Evolutionary conservation across 345 rosid species (phyloP), one percentile per base, ranked within the genome.

Genomic region (Arabidopsis arenosa): DNA sequence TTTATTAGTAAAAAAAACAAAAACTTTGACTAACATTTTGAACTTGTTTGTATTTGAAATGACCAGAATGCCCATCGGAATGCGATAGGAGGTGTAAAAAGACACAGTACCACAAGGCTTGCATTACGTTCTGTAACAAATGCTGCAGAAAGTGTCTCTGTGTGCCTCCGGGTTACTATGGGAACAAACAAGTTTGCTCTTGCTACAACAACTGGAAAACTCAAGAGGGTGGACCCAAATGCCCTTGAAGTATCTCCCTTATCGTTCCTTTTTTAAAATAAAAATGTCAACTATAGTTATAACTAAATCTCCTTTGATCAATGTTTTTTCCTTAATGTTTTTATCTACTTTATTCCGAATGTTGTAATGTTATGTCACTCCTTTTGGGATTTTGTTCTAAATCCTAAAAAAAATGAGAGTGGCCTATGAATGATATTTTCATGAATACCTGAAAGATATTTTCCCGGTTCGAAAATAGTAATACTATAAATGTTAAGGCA

Each of bases 141-240:
- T 91, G 97, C 80, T 91, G 97, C 83, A 76, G 11, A 9, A 82
- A 82, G 63, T 91, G 97, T 80, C 71, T 86, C 39, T 91, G 97
- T 75, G 97, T 91, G 15, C 97, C 97, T 23, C 89, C 92, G 2
- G 97, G 91, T 23, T 84, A 51, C 10, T 87, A 83, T 36, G 92
- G 92, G 7, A 79, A 87, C 70, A 89, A 89, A 68, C 66, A 68
- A 49, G 81, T 86, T 63, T 89, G 94, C 80, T 84, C 92, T 73
- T 89, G 94, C 88, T 89, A 89, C 84, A 87, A 86, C 83, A 86
- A 86, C 85, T 74, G 89, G 86, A 89, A 89, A 82, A 89, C 89
- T 79, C 80, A 85, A 80, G 77, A 89, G 65, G 94, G 94, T 74
- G 83, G 86, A 23, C 88, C 92, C 40, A 87, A 89, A 74, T 89